Base-by-base conservation (phyloP, 352 stramenopile genomes). In the Globisporangium paroecandrum region DNA sequence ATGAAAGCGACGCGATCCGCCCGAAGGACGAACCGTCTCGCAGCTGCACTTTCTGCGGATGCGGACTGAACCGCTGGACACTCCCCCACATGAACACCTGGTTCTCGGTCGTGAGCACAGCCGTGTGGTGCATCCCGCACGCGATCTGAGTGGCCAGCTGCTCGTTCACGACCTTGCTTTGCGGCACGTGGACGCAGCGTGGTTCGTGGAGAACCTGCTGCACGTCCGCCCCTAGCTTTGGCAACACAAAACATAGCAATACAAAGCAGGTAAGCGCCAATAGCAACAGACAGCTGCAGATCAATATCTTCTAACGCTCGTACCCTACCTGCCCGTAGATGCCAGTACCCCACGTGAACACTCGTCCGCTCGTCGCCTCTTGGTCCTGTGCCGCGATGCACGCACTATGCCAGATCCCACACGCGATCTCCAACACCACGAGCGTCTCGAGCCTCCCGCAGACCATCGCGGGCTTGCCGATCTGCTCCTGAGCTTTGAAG, bases 301-400 rank as follows among this genome's bases (percentile, higher is more conserved):
- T n/a, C 53, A 22, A 38, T 7, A n/a, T n/a, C 18, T 25, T n/a
- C 53, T 60, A 32, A 27, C 15, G 5, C 8, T 60, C 12, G 12
- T 46, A 46, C 46, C 46, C 29, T 58, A 83, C 73, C 69, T 83
- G 86, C 1, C 86, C 84, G 61, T 89, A 94, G 6, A 91, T 75
- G 3, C 86, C 84, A 20, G 85, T 91, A 0, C 86, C 86, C 86
- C 84, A 94, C 6, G 77, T 90, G 60, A 82, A 91, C 12, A 91
- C 76, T 18, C 76, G 71, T 6, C 81, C 81, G 43, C 53, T 62
- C 0, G 43, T 54, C 10, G 63, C 41, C 22, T 61, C 34, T 2
- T 32, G 55, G 0, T 67, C 57, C 22, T 75, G 68, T 0, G 62
- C 54, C 10, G 81, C 81, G 41, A 94, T 80, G 53, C 84, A 92